Base-by-base conservation (phyloP, 345 rosid species). In the Carallia pectinifolia region DNA sequence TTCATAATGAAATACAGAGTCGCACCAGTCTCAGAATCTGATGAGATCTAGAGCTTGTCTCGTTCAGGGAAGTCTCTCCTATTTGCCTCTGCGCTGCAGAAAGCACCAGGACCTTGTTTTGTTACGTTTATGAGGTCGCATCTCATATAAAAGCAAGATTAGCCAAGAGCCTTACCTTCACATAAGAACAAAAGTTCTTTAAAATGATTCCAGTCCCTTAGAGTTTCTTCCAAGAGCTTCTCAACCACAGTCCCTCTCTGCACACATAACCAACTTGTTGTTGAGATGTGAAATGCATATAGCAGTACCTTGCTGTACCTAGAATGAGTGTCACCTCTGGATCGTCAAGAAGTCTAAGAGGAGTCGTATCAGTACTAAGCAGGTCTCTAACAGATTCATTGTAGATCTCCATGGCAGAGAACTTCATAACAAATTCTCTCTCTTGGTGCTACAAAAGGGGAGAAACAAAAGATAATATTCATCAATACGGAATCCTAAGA, bases 371-470 rank as follows among this genome's bases (percentile, higher is more conserved):
- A 63, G 84, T 50, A 75, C 87, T 85, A 59, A 94, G 86, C 38
- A 94, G 96, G 82, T 94, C 98, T 76, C 93, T 81, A 61, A 92
- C 98, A 74, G 97, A 90, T 77, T 94, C 97, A 71, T 92, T 94
- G 81, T 94, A 94, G 48, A 94, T 94, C 81, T 94, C 98, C 93
- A 92, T 80, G 36, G 98, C 97, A 68, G 97, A 94, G 74, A 94
- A 83, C 82, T 87, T 92, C 73, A 94, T 65, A 65, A 80, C 44
- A 79, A 88, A 94, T 68, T 84, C 84, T 81, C 97, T 90, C 80
- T 90, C 97, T 69, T 85, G 83, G 78, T 92, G 97, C 97, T 93
- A 54, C 71, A 81, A 50, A 68, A 80, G 74, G 55, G 61, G 39
- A 61, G 54, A 31, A 19, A 31, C 7, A 37, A 31, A 16, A 30